Evolutionary conservation across 129 eudicot genomes (phyloP).

Genomic region (Glebionis coronaria): DNA sequence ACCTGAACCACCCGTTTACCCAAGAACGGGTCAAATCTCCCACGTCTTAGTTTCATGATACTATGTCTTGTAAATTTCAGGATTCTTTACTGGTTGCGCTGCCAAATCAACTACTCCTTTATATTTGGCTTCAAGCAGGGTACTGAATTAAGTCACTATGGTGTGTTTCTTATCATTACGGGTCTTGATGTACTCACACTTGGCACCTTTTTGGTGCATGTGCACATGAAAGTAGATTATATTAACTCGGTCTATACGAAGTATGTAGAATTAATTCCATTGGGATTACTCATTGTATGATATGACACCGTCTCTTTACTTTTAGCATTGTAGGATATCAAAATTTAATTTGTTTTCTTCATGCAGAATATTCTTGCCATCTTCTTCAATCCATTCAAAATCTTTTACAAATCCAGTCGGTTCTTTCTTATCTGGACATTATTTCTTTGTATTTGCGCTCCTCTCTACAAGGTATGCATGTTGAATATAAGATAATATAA

Average conservation of each 20-base stretch:
- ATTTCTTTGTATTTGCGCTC: constrained; percentile 76
- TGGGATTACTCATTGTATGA: constrained; percentile 56
- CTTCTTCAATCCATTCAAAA: constrained; percentile 60
- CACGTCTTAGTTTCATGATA: background rate
- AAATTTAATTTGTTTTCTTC: constrained; percentile 6
- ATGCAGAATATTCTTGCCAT: constrained; percentile 58
- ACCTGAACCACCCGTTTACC: too few species aligned
- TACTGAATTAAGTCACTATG: constrained; percentile 68
- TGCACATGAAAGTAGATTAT: constrained; percentile 59
- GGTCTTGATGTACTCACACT: constrained; percentile 69
- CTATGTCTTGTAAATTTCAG: constrained; percentile 33
- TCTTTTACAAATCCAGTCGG: constrained; percentile 79
- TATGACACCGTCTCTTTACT: constrained; percentile 9
- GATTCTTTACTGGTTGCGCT: constrained; percentile 78
- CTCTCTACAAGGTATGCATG: constrained; percentile 62
- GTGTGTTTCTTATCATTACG: constrained; percentile 59
- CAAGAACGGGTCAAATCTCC: too few species aligned
- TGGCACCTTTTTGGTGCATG: constrained; percentile 56
- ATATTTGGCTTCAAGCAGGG: constrained; percentile 79
- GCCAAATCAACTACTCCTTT: constrained; percentile 67
- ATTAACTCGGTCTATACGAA: constrained; percentile 24
- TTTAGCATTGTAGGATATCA: background rate
- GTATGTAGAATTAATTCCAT: constrained; percentile 51
- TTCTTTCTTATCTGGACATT: constrained; percentile 47
- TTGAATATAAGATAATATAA: constrained; percentile 6